phyloP scores from a whole-genome alignment of 2,329 filamentous ascomycete genomes.

The Kalaharituber pfeilii region DNA sequence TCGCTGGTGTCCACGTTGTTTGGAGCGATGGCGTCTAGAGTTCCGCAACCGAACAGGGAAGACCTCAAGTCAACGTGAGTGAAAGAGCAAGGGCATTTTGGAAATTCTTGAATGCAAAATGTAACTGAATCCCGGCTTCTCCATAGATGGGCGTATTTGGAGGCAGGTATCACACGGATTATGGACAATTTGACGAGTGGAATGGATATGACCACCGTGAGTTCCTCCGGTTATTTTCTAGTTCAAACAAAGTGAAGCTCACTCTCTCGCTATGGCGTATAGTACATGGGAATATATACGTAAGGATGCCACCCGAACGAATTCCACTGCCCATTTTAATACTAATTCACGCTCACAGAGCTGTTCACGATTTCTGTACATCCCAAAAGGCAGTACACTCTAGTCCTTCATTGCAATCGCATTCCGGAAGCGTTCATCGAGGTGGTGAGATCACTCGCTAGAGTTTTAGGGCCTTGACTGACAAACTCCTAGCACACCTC shows the following conservation, averaged over 20 bases:
- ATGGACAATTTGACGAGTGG: constrained; percentile 85
- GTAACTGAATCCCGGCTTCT: neutral
- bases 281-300: constrained; percentile 97
- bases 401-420: constrained; percentile 28
- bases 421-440: constrained; percentile 42
- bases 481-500: constrained; percentile 52
- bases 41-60: neutral
- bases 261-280: constrained; percentile 7
- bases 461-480: constrained; percentile 11
- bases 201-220: constrained; percentile 76
- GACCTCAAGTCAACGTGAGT: constrained; percentile 12
- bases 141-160: constrained; percentile 70
- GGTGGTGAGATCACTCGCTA: constrained; percentile 40
- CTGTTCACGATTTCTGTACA: constrained; percentile 97
- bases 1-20: neutral
- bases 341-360: constrained; percentile 32
- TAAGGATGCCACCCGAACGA: no score
- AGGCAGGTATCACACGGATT: constrained; percentile 74
- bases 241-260: neutral
- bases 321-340: no score
- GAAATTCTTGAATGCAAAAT: neutral
- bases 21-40: neutral
- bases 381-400: constrained; percentile 80
- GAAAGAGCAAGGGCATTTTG: no score
- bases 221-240: constrained; percentile 21